Evolutionary conservation across 345 rosid genomes (phyloP).

Genomic region (Moricandia moricandioides): DNA sequence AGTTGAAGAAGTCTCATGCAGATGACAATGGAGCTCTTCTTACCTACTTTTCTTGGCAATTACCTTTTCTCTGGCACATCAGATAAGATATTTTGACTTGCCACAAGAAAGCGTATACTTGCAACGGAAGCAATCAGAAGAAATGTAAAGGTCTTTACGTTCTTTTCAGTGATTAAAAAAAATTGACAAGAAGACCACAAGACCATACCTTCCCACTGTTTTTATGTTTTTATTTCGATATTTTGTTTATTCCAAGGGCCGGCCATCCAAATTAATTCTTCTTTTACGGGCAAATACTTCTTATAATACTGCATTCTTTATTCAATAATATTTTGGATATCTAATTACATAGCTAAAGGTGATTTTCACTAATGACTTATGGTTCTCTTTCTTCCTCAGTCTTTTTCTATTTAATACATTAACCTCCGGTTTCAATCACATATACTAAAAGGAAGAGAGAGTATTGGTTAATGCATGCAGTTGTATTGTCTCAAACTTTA

Average conservation of each 20-base stretch:
- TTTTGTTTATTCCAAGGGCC: no score
- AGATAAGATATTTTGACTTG: not conserved
- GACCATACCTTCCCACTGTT: no score
- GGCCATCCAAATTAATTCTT: no score
- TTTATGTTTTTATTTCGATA: no score
- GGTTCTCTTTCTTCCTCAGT: not conserved
- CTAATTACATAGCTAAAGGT: not conserved
- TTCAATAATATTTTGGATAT: not conserved
- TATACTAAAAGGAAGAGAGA: not conserved
- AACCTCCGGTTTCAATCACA: not conserved
- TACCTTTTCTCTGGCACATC: not conserved
- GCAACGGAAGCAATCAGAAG: no score
- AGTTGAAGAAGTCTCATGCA: slow-evolving; percentile 6
- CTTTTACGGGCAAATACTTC: no score
- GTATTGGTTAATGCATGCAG: no score
- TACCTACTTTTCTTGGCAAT: not conserved
- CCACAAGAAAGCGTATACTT: no score
- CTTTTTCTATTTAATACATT: not conserved
- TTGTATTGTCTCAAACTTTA: no score
- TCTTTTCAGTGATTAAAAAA: no score
- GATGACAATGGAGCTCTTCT: not conserved
- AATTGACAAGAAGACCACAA: no score
- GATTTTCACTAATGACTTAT: not conserved
- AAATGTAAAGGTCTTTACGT: no score
- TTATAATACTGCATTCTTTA: not conserved